Base-by-base conservation (phyloP, 306 rosid species). In the Morella rubra region DNA sequence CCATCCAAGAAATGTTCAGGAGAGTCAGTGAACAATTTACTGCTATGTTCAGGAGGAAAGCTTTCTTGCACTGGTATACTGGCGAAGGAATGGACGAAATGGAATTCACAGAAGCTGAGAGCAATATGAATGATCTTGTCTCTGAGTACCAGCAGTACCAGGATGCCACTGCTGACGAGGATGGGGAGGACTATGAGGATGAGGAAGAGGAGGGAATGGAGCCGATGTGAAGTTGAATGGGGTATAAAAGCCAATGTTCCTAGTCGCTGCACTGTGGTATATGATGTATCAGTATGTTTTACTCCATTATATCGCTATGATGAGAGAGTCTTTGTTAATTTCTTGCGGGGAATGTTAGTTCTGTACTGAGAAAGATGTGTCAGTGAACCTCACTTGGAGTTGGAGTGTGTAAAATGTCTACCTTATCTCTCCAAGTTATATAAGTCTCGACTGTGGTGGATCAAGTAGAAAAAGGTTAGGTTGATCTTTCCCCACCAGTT, bases 41-140 rank as follows among this genome's bases (percentile, higher is more conserved):
- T 24, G 90, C 90, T 50, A 87, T 87, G 90, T 87, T 82, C 73
- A 87, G 88, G 85, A 84, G 88, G 67, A 87, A 87, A 79, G 90
- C 90, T 87, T 87, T 87, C 85, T 87, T 87, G 86, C 90, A 87
- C 32, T 87, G 90, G 90, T 87, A 87, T 79, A 87, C 88, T 1
- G 90, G 90, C 3, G 90, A 87, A 75, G 90, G 90, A 44, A 87
- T 87, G 90, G 90, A 87, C 32, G 88, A 87, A 78, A 87, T 87
- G 90, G 90, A 87, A 76, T 87, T 87, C 82, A 87, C 90, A 4
- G 90, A 87, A 78, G 90, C 90, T 0, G 88, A 87, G 83, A 87
- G 90, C 85, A 87, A 87, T 50, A 87, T 87, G 90, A 87, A 87
- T 44, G 90, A 87, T 24, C 90, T 84, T 5, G 88, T 87, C 53